Evolutionary conservation across 179 eudicot genomes (phyloP), one percentile per base, ranked within the genome.

Genomic region (Silene vulgaris): DNA sequence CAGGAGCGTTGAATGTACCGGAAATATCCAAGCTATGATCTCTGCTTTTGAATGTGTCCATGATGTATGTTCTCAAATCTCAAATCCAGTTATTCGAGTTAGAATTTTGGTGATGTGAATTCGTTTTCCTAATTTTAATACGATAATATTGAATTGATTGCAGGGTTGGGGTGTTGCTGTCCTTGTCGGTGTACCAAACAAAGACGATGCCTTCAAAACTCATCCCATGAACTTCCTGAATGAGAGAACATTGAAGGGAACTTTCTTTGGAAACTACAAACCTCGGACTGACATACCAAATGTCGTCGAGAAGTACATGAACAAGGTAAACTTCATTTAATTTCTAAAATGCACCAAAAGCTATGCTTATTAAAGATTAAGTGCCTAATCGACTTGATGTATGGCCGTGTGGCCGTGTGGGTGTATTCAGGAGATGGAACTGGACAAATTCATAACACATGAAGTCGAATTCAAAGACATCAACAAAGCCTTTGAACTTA

Each of bases 91-190:
- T 37, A 37, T 37, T 8, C n/a, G n/a, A 4, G 7, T 0, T 4
- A 3, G 3, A 7, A 32, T 35, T 35, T 30, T 30, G 32, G 32
- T 30, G 32, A 30, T 30, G 32, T 30, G 32, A 3, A 30, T 30
- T 30, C 32, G n/a, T n/a, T n/a, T n/a, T 30, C 32, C 32, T n/a
- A n/a, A n/a, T n/a, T n/a, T n/a, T n/a, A n/a, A n/a, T n/a, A n/a
- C n/a, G n/a, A n/a, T n/a, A n/a, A 29, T 50, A 35, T 67, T 52
- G 57, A n/a, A 73, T 54, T 43, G 20, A 26, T 29, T 63, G 5
- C 77, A 91, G 97, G 97, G 97, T 48, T 91, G 97, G 96, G 96
- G 93, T 13, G 93, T 89, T 37, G 90, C 90, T 69, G 91, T 90
- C 54, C 89, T 90, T 61, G 95, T 90, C n/a, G 91, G 95, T 26